A percentile compares a stretch with the other conserved stretches of the same genome.
phyloP scores from a whole-genome alignment of 78 protist species.

The Guillardia theta region DNA sequence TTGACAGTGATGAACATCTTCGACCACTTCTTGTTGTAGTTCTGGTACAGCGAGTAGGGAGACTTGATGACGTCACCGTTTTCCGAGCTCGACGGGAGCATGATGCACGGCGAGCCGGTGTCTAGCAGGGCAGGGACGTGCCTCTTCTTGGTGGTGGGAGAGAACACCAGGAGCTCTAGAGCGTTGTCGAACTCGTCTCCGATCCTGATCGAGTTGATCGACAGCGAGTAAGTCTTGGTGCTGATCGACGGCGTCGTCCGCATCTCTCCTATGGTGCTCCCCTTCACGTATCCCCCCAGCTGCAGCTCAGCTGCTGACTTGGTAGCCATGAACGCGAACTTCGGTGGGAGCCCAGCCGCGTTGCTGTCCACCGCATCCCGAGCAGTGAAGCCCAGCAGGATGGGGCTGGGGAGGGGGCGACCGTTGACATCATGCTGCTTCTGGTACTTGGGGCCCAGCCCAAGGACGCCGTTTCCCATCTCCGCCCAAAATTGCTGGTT shows the following conservation, averaged over 20 bases:
- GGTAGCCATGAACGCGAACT: background rate
- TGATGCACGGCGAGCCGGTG: conserved; percentile 16
- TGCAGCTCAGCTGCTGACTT: background rate
- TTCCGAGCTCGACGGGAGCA: background rate
- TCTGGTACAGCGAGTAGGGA: background rate
- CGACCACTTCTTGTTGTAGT: background rate
- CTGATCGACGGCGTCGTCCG: background rate
- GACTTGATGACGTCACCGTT: background rate
- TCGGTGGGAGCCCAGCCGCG: background rate
- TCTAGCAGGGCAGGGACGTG: background rate
- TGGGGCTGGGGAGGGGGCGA: background rate
- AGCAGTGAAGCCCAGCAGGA: background rate
- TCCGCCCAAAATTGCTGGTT: background rate
- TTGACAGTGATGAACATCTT: conserved; percentile 1
- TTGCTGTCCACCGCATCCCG: background rate
- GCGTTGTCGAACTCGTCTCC: background rate
- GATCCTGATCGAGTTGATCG: conserved; percentile 1
- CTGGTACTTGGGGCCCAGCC: background rate
- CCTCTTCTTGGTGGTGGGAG: background rate
- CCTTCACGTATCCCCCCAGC: background rate
- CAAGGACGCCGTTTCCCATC: conserved; percentile 4
- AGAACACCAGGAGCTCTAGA: background rate
- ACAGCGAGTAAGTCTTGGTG: background rate
- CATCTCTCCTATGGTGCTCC: background rate
- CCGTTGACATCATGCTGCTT: background rate